Conservation (phyloP, 257 asterid genomes). For the Fraxinus cuspidata region DNA sequence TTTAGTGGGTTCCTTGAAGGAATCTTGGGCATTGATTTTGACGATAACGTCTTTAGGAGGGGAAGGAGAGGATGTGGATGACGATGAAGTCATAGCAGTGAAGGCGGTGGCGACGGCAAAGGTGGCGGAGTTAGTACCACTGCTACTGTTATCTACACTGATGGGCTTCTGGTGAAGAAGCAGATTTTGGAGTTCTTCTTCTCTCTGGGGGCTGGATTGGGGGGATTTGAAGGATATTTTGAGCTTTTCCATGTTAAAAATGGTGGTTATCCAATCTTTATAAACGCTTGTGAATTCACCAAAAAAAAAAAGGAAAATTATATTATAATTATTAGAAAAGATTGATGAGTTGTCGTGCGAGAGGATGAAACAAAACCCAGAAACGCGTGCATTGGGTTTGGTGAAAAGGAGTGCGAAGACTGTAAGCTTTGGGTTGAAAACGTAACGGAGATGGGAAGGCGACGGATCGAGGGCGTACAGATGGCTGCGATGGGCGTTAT, state of each 20-base stretch:
- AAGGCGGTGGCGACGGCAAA: not conserved
- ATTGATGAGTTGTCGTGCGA: slow-evolving; percentile 19
- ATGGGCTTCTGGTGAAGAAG: slow-evolving; percentile 4
- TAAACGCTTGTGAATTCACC: not conserved
- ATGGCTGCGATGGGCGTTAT: not conserved
- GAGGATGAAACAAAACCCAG: not conserved
- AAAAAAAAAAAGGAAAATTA: not conserved
- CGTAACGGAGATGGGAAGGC: not conserved
- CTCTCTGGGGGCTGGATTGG: slow-evolving; percentile 13
- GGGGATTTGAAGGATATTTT: slow-evolving; percentile 35
- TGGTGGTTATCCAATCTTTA: not conserved
- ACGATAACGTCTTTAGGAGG: slow-evolving; percentile 28
- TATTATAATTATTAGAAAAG: not conserved
- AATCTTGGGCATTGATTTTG: slow-evolving; percentile 22
- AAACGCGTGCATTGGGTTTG: not conserved
- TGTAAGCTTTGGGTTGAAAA: not conserved
- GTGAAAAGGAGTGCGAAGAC: not conserved
- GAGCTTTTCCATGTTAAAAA: slow-evolving; percentile 32
- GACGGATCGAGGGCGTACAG: slow-evolving; percentile 3
- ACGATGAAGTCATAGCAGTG: not conserved
- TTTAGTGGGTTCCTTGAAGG: slow-evolving; percentile 4
- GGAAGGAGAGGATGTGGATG: slow-evolving; percentile 13
- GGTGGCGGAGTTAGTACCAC: not conserved
- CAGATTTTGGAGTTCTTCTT: slow-evolving; percentile 33
- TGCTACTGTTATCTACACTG: not conserved